Evolutionary conservation across 805 yeast species (phyloP).

Genomic region (Teunomyces funiuensis): DNA sequence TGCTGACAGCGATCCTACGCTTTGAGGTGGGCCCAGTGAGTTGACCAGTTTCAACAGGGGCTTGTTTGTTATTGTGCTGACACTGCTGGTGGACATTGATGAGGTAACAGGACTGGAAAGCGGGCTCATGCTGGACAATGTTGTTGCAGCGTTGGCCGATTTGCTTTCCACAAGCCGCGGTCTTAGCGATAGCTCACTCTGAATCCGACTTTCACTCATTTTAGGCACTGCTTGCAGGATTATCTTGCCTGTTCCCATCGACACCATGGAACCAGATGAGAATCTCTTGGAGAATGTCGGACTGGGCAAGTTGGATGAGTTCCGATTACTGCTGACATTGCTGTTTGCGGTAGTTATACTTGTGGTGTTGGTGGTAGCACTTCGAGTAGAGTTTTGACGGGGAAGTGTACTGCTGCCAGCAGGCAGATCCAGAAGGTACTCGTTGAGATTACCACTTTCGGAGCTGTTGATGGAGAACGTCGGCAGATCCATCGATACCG

Average conservation of each 20-base stretch:
- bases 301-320: conserved; percentile 8
- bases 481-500: conserved; percentile 26
- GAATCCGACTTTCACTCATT: conserved; percentile 11
- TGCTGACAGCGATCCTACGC: background rate
- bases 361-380: too few species aligned
- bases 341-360: conserved; percentile 5
- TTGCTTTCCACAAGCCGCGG: conserved; percentile 5
- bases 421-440: conserved; percentile 13
- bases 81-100: conserved; percentile 6
- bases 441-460: conserved; percentile 12
- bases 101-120: conserved; percentile 7
- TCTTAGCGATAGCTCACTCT: conserved; percentile 15
- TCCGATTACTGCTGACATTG: conserved; percentile 5
- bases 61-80: conserved; percentile 1
- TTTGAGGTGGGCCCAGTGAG: background rate
- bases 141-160: background rate
- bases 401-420: conserved; percentile 17
- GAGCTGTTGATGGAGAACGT: conserved; percentile 23
- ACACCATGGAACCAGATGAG: conserved; percentile 37
- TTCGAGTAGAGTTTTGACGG: conserved; percentile 5
- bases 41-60: conserved; percentile 11
- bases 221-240: conserved; percentile 28
- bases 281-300: conserved; percentile 33
- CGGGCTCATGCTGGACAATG: conserved; percentile 3
- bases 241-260: conserved; percentile 44